A percentile compares a stretch with the other conserved stretches of the same genome.
Evolutionary conservation across 768 basidiomycete species (phyloP).

Genomic region (Phanerochaete sordida): DNA sequence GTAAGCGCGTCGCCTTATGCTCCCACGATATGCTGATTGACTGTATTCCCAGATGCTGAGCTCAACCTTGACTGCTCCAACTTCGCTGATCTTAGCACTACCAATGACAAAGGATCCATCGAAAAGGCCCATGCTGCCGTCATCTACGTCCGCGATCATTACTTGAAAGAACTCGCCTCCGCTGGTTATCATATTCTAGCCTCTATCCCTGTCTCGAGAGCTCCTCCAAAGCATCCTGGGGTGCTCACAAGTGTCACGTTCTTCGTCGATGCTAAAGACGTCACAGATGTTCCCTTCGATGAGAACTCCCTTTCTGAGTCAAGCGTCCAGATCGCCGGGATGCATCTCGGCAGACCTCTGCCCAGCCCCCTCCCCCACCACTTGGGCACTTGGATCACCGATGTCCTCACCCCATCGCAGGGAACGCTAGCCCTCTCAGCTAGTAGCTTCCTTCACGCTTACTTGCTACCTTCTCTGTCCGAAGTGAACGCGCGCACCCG

Average conservation of each 20-base stretch:
- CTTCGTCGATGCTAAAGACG: constrained; percentile 13
- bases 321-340: constrained; percentile 21
- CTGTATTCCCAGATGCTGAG: constrained; percentile 14
- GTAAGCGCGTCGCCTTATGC: constrained; percentile 9
- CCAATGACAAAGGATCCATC: constrained; percentile 11
- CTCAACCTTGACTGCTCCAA: constrained; percentile 21
- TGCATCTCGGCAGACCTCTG: constrained; percentile 8
- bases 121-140: constrained; percentile 19
- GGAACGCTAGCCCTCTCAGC: constrained; percentile 21
- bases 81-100: constrained; percentile 14
- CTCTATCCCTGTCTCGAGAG: constrained; percentile 20
- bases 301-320: constrained; percentile 12
- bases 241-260: constrained; percentile 13
- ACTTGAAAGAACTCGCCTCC: constrained; percentile 16
- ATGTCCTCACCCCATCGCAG: constrained; percentile 11
- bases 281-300: not conserved
- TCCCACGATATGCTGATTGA: not conserved
- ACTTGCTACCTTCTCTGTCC: constrained; percentile 16
- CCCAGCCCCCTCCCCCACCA: constrained; percentile 10
- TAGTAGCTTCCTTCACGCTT: constrained; percentile 18
- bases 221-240: not conserved
- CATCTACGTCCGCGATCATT: constrained; percentile 18
- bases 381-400: constrained; percentile 13
- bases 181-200: constrained; percentile 20
- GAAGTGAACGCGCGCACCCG: constrained; percentile 23